A percentile compares a stretch with the other conserved stretches of the same genome.
phyloP scores from a whole-genome alignment of 768 basidiomycete species.

The Collybia nuda region DNA sequence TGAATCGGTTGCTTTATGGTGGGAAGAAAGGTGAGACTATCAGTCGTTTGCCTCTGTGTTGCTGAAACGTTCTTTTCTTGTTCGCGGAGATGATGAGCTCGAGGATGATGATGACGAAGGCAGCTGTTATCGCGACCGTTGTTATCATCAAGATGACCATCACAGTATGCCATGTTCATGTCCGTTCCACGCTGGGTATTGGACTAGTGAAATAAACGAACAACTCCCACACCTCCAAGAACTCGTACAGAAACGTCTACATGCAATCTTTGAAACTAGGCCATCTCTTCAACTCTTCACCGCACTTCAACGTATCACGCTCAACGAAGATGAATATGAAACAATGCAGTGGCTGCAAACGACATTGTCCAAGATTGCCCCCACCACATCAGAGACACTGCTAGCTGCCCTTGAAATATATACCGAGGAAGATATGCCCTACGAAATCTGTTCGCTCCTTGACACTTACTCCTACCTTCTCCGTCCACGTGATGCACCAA shows the following conservation, averaged over 20 bases:
- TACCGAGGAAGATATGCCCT: constrained; percentile 31
- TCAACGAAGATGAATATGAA: constrained; percentile 26
- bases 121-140: neutral
- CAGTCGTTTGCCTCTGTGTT: neutral
- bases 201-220: constrained; percentile 41
- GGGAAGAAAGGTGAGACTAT: constrained; percentile 46
- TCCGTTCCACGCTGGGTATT: constrained; percentile 47
- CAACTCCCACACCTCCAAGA: constrained; percentile 40
- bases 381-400: constrained; percentile 49
- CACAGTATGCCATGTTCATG: constrained; percentile 20
- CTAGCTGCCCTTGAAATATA: constrained; percentile 56
- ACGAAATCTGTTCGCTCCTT: constrained; percentile 41
- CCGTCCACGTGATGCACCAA: constrained; percentile 54
- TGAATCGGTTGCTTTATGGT: constrained; percentile 56
- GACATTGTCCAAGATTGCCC: constrained; percentile 39
- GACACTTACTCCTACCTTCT: constrained; percentile 50
- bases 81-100: constrained; percentile 31
- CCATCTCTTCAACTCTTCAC: constrained; percentile 49
- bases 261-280: constrained; percentile 44
- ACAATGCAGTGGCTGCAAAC: constrained; percentile 33
- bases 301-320: constrained; percentile 34
- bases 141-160: no score
- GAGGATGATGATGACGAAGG: constrained; percentile 16
- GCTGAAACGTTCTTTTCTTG: no score
- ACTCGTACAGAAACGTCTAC: constrained; percentile 44